Evolutionary conservation across 2,329 filamentous ascomycete species (phyloP), one percentile per base, ranked within the genome.

Genomic region (Ilyonectria destructans): DNA sequence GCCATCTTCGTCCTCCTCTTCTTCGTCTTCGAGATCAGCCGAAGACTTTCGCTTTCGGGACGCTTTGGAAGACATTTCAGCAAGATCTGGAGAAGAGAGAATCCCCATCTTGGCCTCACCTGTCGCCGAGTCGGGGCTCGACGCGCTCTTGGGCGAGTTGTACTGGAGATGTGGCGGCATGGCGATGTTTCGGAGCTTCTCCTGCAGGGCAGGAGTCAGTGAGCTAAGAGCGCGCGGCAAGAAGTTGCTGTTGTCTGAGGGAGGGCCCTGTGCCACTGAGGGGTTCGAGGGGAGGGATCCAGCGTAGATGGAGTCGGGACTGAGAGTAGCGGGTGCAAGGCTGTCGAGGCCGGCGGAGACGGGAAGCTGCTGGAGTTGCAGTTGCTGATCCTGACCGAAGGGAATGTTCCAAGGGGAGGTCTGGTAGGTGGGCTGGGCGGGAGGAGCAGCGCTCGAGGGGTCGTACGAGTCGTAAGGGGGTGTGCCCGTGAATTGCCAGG

Each of bases 41-140:
- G 90, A 90, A 0, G 90, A 89, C 82, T 94, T 95, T 73, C 92
- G 88, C 82, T 94, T 95, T 73, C 90, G 86, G 69, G 81, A 85
- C 65, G 84, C 85, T 67, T 81, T 82, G n/a, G 85, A 85, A 26
- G 85, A 76, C 31, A 74, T 67, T 67, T 81, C 80, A 26, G 78
- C 77, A 52, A 78, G 81, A 68, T 89, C 90, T n/a, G 91, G 91
- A 2, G 91, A 93, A 12, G 90, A 91, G 58, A 83, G 81, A 6
- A 81, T 80, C 21, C 81, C 83, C 51, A 81, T 83, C 71, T 85
- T 85, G 69, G 80, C 79, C 29, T 85, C 85, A 70, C 85, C 86
- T 13, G 79, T 80, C 63, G 84, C 83, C 10, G 89, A 91, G 69
- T 87, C 85, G 17, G 89, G 88, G 71, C 89, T 91, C 54, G 86